Evolutionary conservation across 306 rosid genomes (phyloP).

Genomic region (Hylodesmum podocarpum): DNA sequence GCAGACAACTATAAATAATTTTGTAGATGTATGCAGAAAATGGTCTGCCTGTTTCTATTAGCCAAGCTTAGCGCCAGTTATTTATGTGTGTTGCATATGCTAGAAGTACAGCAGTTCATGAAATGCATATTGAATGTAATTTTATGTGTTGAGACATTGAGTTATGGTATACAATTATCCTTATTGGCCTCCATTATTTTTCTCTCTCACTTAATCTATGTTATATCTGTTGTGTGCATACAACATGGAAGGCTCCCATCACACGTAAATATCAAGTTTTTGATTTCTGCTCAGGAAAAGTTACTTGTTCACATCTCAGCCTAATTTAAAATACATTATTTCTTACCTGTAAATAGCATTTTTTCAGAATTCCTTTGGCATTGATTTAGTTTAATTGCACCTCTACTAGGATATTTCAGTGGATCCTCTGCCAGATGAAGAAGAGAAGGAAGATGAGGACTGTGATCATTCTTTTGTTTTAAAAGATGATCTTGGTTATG

Average conservation of each 20-base stretch:
- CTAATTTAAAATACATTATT: not conserved
- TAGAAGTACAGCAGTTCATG: not conserved
- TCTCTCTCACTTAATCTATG: not conserved
- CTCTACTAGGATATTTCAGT: constrained; percentile 53
- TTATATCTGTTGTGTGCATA: not conserved
- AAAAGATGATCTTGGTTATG: constrained; percentile 91
- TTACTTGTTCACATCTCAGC: not conserved
- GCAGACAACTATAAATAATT: not conserved
- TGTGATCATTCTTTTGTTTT: constrained; percentile 91
- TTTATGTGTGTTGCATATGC: not conserved
- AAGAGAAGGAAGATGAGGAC: constrained; percentile 41
- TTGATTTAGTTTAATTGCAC: constrained; percentile 26
- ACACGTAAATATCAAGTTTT: not conserved
- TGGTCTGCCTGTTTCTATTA: not conserved
- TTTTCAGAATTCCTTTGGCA: not conserved
- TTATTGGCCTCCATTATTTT: not conserved
- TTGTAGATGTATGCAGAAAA: not conserved
- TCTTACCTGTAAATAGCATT: not conserved
- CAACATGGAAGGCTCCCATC: not conserved
- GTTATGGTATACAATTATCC: not conserved
- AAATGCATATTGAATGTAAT: not conserved
- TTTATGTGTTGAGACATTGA: constrained; percentile 19
- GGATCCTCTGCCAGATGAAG: constrained; percentile 49
- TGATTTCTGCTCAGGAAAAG: not conserved
- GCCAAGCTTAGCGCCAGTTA: not conserved